Percentiles rank a stretch among this genome's conserved stretches.
Evolutionary conservation across 2,329 filamentous ascomycete species (phyloP).

Genomic region (Stenocarpella maydis): DNA sequence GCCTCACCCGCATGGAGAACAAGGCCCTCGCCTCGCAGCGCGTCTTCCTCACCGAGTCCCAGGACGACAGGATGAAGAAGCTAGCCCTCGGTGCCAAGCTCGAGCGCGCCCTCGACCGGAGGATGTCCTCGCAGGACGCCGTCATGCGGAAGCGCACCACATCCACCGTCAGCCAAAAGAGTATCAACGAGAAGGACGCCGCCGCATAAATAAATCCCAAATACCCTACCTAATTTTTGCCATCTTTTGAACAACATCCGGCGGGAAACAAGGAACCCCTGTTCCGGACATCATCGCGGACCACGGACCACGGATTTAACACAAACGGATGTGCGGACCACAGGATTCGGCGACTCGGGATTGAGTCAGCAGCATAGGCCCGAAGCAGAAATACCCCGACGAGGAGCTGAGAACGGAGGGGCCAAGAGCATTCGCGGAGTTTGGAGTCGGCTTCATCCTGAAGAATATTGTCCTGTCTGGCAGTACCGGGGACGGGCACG

Average conservation of each 20-base stretch:
- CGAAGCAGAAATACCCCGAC: constrained; percentile 1
- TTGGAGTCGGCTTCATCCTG: constrained; percentile 21
- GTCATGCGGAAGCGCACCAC: constrained; percentile 70
- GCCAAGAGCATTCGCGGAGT: constrained; percentile 24
- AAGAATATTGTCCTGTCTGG: neutral
- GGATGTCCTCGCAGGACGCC: constrained; percentile 90
- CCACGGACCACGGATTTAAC: neutral
- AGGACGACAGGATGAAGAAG: constrained; percentile 83
- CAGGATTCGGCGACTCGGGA: constrained; percentile 6
- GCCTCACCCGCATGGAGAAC: constrained; percentile 89
- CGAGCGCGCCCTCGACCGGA: constrained; percentile 83
- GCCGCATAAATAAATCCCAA: constrained; percentile 32
- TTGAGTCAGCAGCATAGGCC: constrained; percentile 2
- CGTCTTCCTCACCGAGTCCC: constrained; percentile 79
- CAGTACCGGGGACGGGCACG: constrained; percentile 3
- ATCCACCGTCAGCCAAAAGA: constrained; percentile 43
- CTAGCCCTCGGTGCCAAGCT: constrained; percentile 89
- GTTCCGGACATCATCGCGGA: neutral
- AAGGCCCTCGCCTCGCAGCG: constrained; percentile 84
- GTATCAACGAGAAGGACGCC: constrained; percentile 49
- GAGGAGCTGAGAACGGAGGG: constrained; percentile 10
- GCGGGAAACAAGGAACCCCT: neutral
- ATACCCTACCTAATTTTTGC: too few species aligned
- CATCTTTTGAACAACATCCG: neutral
- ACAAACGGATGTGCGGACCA: neutral